A percentile compares a stretch with the other conserved stretches of the same genome.
These are phyloP conservation scores for Silybum marianum DNA, from an alignment of 129 eudicot genomes.

Conservation along the genomic window DNA sequence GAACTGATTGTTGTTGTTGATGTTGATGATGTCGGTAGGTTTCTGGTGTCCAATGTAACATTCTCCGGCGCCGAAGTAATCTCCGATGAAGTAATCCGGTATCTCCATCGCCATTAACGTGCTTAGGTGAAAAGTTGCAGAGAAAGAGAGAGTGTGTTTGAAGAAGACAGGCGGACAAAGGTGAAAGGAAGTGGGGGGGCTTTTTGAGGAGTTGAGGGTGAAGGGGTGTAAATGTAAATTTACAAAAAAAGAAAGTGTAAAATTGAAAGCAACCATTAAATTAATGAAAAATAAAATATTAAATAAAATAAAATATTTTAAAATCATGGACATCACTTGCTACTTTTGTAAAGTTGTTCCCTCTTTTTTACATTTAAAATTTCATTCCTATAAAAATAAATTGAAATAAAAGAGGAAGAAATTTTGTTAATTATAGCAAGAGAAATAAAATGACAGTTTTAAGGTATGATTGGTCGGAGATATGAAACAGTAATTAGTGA, in stretches of 20 bases:
- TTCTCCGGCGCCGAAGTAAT: slow-evolving; percentile 36
- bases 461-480: too few species aligned
- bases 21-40: slow-evolving; percentile 8
- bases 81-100: slow-evolving; percentile 51
- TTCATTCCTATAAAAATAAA: not conserved
- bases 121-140: slow-evolving; percentile 12
- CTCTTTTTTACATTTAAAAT: slow-evolving; percentile 29
- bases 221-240: slow-evolving; percentile 50
- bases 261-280: slow-evolving; percentile 14
- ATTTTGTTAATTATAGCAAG: too few species aligned
- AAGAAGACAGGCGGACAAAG: slow-evolving; percentile 26
- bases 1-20: slow-evolving; percentile 41
- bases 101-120: slow-evolving; percentile 36
- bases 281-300: not conserved
- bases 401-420: too few species aligned
- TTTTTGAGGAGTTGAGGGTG: slow-evolving; percentile 50
- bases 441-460: too few species aligned
- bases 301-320: slow-evolving; percentile 22
- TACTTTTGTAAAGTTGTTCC: slow-evolving; percentile 54
- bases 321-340: slow-evolving; percentile 43
- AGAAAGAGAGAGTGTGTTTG: slow-evolving; percentile 21
- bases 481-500: too few species aligned
- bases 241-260: slow-evolving; percentile 19
- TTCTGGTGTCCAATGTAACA: slow-evolving; percentile 27
- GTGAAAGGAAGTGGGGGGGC: slow-evolving; percentile 15